Evolutionary conservation across 352 stramenopile species (phyloP), one percentile per base, ranked within the genome.

Genomic region (Phytophthora capsici): DNA sequence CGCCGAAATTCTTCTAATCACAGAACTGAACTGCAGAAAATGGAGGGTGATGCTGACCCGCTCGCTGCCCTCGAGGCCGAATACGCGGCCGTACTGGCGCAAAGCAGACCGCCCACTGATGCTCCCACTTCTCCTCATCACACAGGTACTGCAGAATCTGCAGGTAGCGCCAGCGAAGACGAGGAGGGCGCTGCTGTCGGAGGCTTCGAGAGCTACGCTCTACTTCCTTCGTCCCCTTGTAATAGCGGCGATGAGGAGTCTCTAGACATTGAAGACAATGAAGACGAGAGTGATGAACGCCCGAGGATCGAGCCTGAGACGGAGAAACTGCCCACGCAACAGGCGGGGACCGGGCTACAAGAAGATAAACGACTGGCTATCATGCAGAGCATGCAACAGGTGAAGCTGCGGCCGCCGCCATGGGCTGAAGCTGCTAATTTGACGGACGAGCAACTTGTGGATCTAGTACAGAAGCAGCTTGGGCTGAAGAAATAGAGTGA

Each of bases 51-150:
- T 14, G 17, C n/a, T 37, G 82, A 91, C 59, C 80, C 77, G 52
- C 73, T 91, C 2, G 77, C 66, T 40, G 46, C 58, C 56, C 69
- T 91, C 1, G 83, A 91, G 17, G 79, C 75, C 46, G 83, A 91
- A 57, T 91, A 91, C 57, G 79, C 75, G 16, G 73, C 75, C 7
- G 77, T 90, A 7, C 13, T 91, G 38, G 78, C 78, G 20, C 80
- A 89, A 57, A 69, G 60, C 43, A 60, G 10, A 9, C 19, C 22
- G 8, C 19, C 40, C 13, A 20, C 17, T 48, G 30, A 46, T 28
- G 32, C 43, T 2, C 41, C 43, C 14, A 6, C 25, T 19, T 20
- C 41, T 14, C 19, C 20, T 37, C 4, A 40, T 22, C 17, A 54
- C 3, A 4, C 36, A 37, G 37, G 20, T n/a, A 51, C 68, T 4